Conservation (phyloP, 1,139 yeast genomes). For the Arxiozyma slooffiae region DNA sequence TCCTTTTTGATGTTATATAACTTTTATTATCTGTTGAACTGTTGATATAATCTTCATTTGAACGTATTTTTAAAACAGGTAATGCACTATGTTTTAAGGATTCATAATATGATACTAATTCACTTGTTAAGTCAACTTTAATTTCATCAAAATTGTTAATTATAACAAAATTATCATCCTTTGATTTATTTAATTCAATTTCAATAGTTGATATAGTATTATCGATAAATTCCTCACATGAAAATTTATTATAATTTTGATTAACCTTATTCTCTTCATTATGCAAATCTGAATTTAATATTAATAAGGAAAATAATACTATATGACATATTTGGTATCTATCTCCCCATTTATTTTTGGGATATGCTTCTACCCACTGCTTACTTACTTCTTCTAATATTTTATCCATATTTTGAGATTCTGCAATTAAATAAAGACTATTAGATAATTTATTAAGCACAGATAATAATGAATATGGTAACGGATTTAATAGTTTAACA, state of each 20-base stretch:
- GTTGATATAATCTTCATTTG: neutral
- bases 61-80: conserved; percentile 7
- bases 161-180: conserved; percentile 7
- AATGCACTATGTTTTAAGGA: conserved; percentile 9
- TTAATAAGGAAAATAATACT: conserved; percentile 59
- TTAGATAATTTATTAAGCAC: conserved; percentile 56
- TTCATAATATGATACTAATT: conserved; percentile 12
- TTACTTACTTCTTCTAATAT: conserved; percentile 60
- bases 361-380: conserved; percentile 39
- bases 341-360: conserved; percentile 32
- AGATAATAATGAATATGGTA: conserved; percentile 37
- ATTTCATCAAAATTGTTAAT: conserved; percentile 6
- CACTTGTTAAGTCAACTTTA: conserved; percentile 7
- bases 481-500: conserved; percentile 25
- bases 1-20: neutral
- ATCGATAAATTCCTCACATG: conserved; percentile 34
- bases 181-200: conserved; percentile 30
- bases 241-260: conserved; percentile 29
- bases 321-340: conserved; percentile 61
- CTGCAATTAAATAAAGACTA: conserved; percentile 65
- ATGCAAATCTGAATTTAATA: conserved; percentile 63
- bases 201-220: conserved; percentile 42
- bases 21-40: neutral
- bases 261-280: conserved; percentile 33
- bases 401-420: conserved; percentile 73